A percentile compares a stretch with the other conserved stretches of the same genome.
Conservation (phyloP, 2,329 filamentous ascomycete genomes). For the Lasiodiplodia hormozganensis region DNA sequence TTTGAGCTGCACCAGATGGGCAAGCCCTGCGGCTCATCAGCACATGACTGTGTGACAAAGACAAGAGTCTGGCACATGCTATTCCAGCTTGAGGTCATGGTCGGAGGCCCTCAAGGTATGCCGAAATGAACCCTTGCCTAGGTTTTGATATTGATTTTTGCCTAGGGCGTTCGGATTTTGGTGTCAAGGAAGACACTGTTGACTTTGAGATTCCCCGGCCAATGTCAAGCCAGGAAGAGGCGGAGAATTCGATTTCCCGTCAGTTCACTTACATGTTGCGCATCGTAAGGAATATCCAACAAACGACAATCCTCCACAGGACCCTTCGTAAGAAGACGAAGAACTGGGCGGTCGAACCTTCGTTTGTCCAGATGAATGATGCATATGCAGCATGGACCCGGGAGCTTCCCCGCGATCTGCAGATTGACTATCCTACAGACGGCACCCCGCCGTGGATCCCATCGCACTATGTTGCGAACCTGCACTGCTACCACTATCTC, state of each 20-base stretch:
- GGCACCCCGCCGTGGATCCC: slow-evolving; percentile 83
- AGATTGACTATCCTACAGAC: slow-evolving; percentile 77
- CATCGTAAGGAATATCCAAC: slow-evolving; percentile 77
- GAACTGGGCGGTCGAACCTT: slow-evolving; percentile 87
- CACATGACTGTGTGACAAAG: slow-evolving; percentile 81
- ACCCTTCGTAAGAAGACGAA: slow-evolving; percentile 76
- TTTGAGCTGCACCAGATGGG: slow-evolving; percentile 77
- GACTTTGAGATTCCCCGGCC: slow-evolving; percentile 73
- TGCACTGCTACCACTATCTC: slow-evolving; percentile 88
- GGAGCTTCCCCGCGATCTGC: slow-evolving; percentile 79
- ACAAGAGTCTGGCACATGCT: slow-evolving; percentile 90
- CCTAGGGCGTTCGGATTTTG: slow-evolving; percentile 74
- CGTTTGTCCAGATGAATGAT: slow-evolving; percentile 80
- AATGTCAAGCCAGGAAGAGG: slow-evolving; percentile 71
- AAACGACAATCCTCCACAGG: slow-evolving; percentile 77
- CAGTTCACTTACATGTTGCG: slow-evolving; percentile 84
- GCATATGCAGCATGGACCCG: slow-evolving; percentile 77
- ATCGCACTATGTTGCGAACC: slow-evolving; percentile 86
- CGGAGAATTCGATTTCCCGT: slow-evolving; percentile 78
- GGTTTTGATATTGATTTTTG: slow-evolving; percentile 21
- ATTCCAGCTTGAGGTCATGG: slow-evolving; percentile 87
- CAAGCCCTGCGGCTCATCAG: slow-evolving; percentile 70
- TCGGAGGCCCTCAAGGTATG: slow-evolving; percentile 89
- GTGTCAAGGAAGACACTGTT: slow-evolving; percentile 76
- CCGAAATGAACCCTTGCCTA: slow-evolving; percentile 4